Evolutionary conservation across 192 early-diverging fungal genomes (phyloP).

Genomic region (Lunasporangiospora selenospora): DNA sequence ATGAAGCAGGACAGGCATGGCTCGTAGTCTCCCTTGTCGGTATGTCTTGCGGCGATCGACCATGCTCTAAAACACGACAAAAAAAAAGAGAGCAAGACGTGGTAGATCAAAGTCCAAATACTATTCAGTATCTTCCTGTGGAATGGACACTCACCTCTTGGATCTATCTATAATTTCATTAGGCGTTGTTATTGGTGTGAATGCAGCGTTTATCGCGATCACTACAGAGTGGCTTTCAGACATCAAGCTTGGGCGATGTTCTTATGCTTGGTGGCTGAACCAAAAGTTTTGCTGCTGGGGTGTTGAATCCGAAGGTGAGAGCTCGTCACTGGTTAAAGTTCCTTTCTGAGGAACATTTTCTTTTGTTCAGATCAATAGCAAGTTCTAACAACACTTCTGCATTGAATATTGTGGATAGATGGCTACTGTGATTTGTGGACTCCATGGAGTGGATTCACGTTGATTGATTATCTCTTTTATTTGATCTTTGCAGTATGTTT

Average conservation of each 20-base stretch:
- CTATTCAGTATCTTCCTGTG: too few relatives aligned
- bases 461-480: slow-evolving; percentile 85
- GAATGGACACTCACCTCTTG: too few relatives aligned
- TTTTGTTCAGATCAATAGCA: neutral
- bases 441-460: slow-evolving; percentile 62
- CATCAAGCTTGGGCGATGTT: slow-evolving; percentile 85
- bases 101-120: too few relatives aligned
- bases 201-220: slow-evolving; percentile 90
- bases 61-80: neutral
- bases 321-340: too few relatives aligned
- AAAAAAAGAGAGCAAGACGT: neutral
- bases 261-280: slow-evolving; percentile 86
- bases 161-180: slow-evolving; percentile 1
- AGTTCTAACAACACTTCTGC: slow-evolving; percentile 10
- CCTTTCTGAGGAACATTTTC: too few relatives aligned
- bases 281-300: slow-evolving; percentile 95
- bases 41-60: too few relatives aligned
- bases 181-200: slow-evolving; percentile 76
- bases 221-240: slow-evolving; percentile 92
- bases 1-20: slow-evolving; percentile 85
- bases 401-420: slow-evolving; percentile 43
- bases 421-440: slow-evolving; percentile 75
- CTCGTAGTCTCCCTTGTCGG: slow-evolving; percentile 84
- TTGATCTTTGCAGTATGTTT: slow-evolving; percentile 65
- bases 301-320: slow-evolving; percentile 62